phyloP scores from a whole-genome alignment of 2,329 filamentous ascomycete genomes.

The Cladosporium sp. region DNA sequence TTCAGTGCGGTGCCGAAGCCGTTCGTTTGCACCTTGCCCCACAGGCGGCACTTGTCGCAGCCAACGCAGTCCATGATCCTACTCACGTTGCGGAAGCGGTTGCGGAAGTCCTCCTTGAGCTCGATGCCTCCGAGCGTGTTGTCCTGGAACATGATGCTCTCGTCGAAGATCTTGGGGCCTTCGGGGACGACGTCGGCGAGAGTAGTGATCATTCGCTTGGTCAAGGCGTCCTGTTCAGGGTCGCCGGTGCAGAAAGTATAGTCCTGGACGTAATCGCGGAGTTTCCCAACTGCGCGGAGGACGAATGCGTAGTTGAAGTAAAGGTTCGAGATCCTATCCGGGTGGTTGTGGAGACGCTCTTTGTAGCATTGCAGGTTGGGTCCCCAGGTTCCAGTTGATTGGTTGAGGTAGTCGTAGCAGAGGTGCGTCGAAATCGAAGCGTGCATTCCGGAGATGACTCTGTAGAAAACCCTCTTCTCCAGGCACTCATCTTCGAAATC shows the following conservation, averaged over 20 bases:
- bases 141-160: conserved; percentile 81
- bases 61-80: conserved; percentile 98
- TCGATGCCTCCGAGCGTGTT: conserved; percentile 56
- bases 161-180: conserved; percentile 78
- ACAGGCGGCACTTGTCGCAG: conserved; percentile 96
- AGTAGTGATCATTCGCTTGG: conserved; percentile 74
- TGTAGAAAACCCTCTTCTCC: conserved; percentile 98
- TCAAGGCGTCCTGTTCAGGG: conserved; percentile 68
- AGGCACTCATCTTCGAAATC: conserved; percentile 88
- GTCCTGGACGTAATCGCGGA: conserved; percentile 72
- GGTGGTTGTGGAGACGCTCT: conserved; percentile 73
- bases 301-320: conserved; percentile 99
- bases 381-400: conserved; percentile 88
- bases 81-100: conserved; percentile 94
- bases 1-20: conserved; percentile 95
- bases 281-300: conserved; percentile 83
- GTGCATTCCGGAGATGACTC: conserved; percentile 95
- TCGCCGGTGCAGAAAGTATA: conserved; percentile 96
- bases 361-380: conserved; percentile 90
- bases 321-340: conserved; percentile 91
- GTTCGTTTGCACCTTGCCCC: conserved; percentile 94
- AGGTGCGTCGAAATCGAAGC: conserved; percentile 94
- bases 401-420: conserved; percentile 94
- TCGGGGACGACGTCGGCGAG: conserved; percentile 68
- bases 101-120: conserved; percentile 94